Percentiles rank a stretch among this genome's conserved stretches.
Conservation (phyloP, 371 early-diverging fungal genomes). For the Apophysomyces sp. region DNA sequence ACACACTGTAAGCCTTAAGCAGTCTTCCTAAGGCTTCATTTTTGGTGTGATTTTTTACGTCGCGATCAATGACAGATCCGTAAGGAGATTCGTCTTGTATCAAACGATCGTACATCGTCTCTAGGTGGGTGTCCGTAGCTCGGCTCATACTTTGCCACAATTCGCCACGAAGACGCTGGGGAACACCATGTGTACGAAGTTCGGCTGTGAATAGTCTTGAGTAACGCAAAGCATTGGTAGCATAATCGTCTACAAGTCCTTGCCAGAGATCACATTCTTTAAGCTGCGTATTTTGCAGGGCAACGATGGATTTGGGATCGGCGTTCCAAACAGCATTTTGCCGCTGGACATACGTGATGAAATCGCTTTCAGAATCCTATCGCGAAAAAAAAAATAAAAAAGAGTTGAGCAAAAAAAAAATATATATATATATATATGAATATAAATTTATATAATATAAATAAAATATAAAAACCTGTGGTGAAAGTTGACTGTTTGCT, state of each 20-base stretch:
- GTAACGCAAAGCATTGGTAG: not conserved
- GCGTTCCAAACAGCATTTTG: conserved; percentile 4
- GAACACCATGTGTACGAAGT: conserved; percentile 38
- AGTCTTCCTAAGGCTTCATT: conserved; percentile 72
- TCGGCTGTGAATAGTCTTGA: not conserved
- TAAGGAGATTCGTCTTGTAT: conserved; percentile 49
- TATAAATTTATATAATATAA: not conserved
- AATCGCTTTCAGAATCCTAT: not conserved
- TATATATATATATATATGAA: not conserved
- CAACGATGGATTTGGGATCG: conserved; percentile 7
- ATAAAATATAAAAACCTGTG: not conserved
- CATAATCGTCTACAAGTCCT: not conserved
- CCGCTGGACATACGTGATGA: not conserved
- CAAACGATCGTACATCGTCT: conserved; percentile 73
- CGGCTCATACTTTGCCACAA: conserved; percentile 88
- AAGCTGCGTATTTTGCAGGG: not conserved
- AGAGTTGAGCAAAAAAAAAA: not conserved
- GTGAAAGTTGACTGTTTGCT: not conserved
- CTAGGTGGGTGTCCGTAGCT: conserved; percentile 62
- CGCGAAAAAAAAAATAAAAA: not conserved
- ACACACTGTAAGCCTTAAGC: conserved; percentile 86
- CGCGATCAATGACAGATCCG: conserved; percentile 81
- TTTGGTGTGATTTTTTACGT: conserved; percentile 64
- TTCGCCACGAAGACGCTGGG: conserved; percentile 72
- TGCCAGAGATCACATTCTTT: not conserved